phyloP scores from a whole-genome alignment of 2,329 filamentous ascomycete genomes.

The Claviceps capensis region DNA sequence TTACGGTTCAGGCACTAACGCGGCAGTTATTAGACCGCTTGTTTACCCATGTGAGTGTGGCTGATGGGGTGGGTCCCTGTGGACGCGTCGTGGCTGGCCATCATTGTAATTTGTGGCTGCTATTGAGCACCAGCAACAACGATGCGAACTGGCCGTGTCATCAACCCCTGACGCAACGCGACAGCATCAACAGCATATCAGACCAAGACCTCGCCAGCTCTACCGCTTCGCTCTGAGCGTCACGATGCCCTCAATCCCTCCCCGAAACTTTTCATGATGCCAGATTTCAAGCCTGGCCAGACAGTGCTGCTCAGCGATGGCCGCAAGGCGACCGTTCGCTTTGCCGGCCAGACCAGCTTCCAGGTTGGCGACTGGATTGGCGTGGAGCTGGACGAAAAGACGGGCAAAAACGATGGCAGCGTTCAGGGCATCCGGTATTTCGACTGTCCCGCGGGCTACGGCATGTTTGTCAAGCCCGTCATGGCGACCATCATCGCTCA shows the following conservation, averaged over 20 bases:
- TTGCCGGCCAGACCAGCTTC: slow-evolving; percentile 67
- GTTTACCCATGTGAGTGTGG: no score
- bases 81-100: no score
- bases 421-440: slow-evolving; percentile 85
- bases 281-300: slow-evolving; percentile 53
- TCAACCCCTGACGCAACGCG: slow-evolving; percentile 1
- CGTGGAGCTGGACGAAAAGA: slow-evolving; percentile 68
- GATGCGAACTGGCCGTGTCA: neutral
- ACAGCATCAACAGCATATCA: neutral
- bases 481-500: slow-evolving; percentile 49
- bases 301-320: slow-evolving; percentile 68
- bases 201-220: neutral
- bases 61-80: no score
- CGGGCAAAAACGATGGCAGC: slow-evolving; percentile 87
- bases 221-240: neutral
- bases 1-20: neutral
- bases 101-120: no score
- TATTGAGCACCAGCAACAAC: neutral
- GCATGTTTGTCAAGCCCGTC: slow-evolving; percentile 73
- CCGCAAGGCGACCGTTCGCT: slow-evolving; percentile 65
- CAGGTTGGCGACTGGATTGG: slow-evolving; percentile 78
- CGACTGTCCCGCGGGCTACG: slow-evolving; percentile 59
- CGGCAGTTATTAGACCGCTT: neutral
- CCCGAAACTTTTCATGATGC: slow-evolving; percentile 28
- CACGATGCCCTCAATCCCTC: slow-evolving; percentile 20